Conservation (phyloP, 495 filamentous ascomycete genomes). For the Daldinia decipiens region DNA sequence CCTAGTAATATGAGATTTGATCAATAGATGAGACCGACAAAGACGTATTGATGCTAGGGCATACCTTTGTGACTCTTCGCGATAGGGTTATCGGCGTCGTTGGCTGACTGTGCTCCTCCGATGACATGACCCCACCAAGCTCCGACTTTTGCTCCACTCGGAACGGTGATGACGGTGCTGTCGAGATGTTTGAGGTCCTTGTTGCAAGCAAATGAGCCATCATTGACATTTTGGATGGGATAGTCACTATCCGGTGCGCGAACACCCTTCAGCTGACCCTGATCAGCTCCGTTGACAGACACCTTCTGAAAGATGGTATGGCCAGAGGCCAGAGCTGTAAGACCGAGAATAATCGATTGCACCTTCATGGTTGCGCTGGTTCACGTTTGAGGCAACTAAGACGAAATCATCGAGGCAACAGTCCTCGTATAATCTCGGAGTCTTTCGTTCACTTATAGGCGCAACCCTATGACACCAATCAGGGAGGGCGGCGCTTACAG, state of each 20-base stretch:
- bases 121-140: conserved; percentile 64
- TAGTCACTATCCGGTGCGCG: conserved; percentile 59
- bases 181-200: conserved; percentile 49
- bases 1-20: conserved; percentile 40
- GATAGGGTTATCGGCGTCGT: conserved; percentile 63
- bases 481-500: conserved; percentile 25
- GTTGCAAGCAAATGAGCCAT: conserved; percentile 54
- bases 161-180: conserved; percentile 57
- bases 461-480: conserved; percentile 14
- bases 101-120: conserved; percentile 54
- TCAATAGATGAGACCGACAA: background rate
- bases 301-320: conserved; percentile 57
- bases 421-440: background rate
- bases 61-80: conserved; percentile 58
- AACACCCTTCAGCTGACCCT: conserved; percentile 63
- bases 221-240: conserved; percentile 54
- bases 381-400: background rate
- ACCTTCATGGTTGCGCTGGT: conserved; percentile 33
- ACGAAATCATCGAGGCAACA: background rate
- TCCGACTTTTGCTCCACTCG: conserved; percentile 58
- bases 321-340: conserved; percentile 31
- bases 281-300: conserved; percentile 62
- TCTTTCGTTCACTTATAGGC: conserved; percentile 32
- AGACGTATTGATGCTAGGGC: background rate
- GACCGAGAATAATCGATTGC: conserved; percentile 37